Conservation (phyloP, 1,284 basidiomycete genomes). For the Ceratobasidium sp. region DNA sequence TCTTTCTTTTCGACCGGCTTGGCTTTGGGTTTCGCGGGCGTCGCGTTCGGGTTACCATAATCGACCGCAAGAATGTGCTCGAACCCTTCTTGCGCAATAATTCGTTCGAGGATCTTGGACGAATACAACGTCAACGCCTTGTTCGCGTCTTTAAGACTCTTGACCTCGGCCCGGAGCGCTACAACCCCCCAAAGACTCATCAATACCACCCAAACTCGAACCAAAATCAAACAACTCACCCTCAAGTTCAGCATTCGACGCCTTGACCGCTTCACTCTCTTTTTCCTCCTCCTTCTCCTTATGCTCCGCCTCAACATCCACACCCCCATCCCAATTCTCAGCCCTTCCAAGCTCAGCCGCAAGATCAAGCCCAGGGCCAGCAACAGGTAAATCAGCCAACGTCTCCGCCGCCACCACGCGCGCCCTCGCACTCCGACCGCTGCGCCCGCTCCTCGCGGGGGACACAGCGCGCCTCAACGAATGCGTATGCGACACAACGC, state of each 20-base stretch:
- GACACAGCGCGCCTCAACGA: constrained; percentile 59
- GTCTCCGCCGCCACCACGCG: constrained; percentile 74
- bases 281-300: constrained; percentile 50
- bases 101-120: constrained; percentile 95
- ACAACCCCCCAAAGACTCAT: background rate
- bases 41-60: constrained; percentile 67
- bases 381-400: constrained; percentile 82
- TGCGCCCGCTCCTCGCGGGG: constrained; percentile 51
- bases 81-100: constrained; percentile 93
- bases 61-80: constrained; percentile 92
- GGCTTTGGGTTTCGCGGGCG: constrained; percentile 13
- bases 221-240: background rate
- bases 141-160: constrained; percentile 92
- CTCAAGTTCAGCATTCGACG: constrained; percentile 44
- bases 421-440: constrained; percentile 41
- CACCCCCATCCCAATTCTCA: constrained; percentile 62
- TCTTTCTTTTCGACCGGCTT: background rate
- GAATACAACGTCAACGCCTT: constrained; percentile 94
- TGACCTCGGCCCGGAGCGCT: constrained; percentile 82
- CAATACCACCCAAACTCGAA: background rate
- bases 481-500: constrained; percentile 60
- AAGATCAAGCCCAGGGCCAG: constrained; percentile 87
- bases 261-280: constrained; percentile 53
- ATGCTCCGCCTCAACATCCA: background rate
- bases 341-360: constrained; percentile 91